Evolutionary conservation across 2,329 filamentous ascomycete genomes (phyloP).

Genomic region (Plectosphaerella plurivora): DNA sequence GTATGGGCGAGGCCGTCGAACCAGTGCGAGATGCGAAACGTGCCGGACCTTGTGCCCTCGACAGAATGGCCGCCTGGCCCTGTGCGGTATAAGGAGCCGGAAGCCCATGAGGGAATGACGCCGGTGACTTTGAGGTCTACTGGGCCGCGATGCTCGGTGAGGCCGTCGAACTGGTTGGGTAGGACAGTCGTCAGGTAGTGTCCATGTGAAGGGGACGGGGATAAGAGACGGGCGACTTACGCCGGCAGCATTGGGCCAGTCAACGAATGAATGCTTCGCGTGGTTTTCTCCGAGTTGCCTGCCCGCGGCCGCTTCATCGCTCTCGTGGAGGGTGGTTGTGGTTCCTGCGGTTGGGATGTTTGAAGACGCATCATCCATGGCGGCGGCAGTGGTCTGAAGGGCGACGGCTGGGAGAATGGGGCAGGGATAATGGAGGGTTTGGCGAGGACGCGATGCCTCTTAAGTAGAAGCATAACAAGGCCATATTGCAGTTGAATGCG

Average conservation of each 20-base stretch:
- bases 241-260: slow-evolving; percentile 45
- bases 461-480: no score
- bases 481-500: no score
- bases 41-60: slow-evolving; percentile 51
- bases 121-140: slow-evolving; percentile 61
- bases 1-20: slow-evolving; percentile 72
- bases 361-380: no score
- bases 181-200: not conserved
- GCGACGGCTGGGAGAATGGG: no score
- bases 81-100: slow-evolving; percentile 69
- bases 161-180: slow-evolving; percentile 57
- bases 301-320: no score
- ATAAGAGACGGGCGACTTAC: slow-evolving; percentile 21
- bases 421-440: no score
- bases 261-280: slow-evolving; percentile 12
- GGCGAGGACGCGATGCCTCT: no score
- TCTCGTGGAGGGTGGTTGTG: no score
- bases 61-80: slow-evolving; percentile 65
- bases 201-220: not conserved
- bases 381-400: no score
- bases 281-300: no score
- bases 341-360: no score
- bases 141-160: slow-evolving; percentile 61
- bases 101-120: slow-evolving; percentile 64
- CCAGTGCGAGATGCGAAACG: slow-evolving; percentile 66